Evolutionary conservation across 441 rosid species (phyloP).

Genomic region (Populus trichocarpa): DNA sequence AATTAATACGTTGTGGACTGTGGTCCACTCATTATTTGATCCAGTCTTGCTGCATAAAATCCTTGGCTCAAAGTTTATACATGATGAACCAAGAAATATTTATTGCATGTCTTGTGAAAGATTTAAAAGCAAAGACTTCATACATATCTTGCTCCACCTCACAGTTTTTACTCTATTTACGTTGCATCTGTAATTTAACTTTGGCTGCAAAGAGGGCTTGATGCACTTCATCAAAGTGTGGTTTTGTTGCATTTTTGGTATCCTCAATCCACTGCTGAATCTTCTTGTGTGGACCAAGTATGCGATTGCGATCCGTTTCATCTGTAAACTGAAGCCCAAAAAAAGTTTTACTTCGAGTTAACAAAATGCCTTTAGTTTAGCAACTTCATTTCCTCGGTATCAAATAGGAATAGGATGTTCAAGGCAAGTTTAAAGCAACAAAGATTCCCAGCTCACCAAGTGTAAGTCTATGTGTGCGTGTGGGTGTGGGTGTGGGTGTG

Average conservation of each 20-base stretch:
- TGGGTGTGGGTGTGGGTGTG: not conserved
- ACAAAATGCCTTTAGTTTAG: not conserved
- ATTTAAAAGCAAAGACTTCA: not conserved
- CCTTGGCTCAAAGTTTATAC: not conserved
- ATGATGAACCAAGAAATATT: not conserved
- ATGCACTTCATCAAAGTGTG: slow-evolving; percentile 77
- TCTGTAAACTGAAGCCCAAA: slow-evolving; percentile 49
- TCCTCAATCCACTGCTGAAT: slow-evolving; percentile 72
- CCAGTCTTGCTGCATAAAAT: not conserved
- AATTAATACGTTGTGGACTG: not conserved
- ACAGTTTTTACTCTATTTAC: slow-evolving; percentile 15
- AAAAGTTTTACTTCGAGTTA: not conserved
- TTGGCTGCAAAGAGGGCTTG: slow-evolving; percentile 39
- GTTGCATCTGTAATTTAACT: slow-evolving; percentile 31
- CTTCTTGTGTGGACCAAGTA: slow-evolving; percentile 63
- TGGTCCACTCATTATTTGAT: not conserved
- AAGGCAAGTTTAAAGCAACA: not conserved
- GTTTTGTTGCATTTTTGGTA: slow-evolving; percentile 54
- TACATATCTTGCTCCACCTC: not conserved
- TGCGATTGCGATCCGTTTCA: slow-evolving; percentile 50
- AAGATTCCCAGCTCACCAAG: not conserved
- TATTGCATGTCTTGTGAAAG: not conserved
- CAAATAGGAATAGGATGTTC: not conserved
- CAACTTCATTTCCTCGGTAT: not conserved
- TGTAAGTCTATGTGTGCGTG: no score